Evolutionary conservation across 148 eudicot genomes (phyloP), one percentile per base, ranked within the genome.

Genomic region (Chenopodium suecicum): DNA sequence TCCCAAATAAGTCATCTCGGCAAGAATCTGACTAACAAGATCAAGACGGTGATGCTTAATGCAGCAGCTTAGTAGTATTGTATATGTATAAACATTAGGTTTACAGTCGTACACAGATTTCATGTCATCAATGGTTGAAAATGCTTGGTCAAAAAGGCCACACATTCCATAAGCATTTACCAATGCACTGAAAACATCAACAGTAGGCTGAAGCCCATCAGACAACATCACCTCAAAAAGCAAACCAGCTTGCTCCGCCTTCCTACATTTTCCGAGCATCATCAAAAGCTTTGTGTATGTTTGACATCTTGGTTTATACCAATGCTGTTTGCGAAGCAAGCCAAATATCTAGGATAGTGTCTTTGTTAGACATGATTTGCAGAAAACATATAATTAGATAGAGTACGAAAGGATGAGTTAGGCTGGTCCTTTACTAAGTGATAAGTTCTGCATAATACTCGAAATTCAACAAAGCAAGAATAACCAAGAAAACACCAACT

Each of bases 201-300:
- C 60, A 11, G 97, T 83, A 66, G 97, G 97, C 79, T 68, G 78
- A 58, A 95, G 88, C 75, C 98, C 98, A 78, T 95, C 98, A 27
- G 91, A 86, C 68, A 78, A 69, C 90, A 93, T 83, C 73, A 90
- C 68, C 79, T 93, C 90, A 47, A 92, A 93, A 84, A 93, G 96
- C 83, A 88, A 84, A 74, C 83, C 81, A 20, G 98, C 98, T 81
- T 93, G 86, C 76, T 85, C 87, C 9, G 94, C 89, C 83, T 92
- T 92, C 84, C 83, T 86, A 84, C 96, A 93, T 83, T 95, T 95
- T 41, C 96, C 96, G 60, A 95, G 94, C 94, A 95, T 91, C 85
- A 89, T 90, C 74, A 95, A 80, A 48, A 93, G 88, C 84, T 89
- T 93, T 25, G 94, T 89, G 84, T 95, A 95, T 20, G 92, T 93